phyloP scores from a whole-genome alignment of 345 rosid species.

The Geranium rotundifolium region DNA sequence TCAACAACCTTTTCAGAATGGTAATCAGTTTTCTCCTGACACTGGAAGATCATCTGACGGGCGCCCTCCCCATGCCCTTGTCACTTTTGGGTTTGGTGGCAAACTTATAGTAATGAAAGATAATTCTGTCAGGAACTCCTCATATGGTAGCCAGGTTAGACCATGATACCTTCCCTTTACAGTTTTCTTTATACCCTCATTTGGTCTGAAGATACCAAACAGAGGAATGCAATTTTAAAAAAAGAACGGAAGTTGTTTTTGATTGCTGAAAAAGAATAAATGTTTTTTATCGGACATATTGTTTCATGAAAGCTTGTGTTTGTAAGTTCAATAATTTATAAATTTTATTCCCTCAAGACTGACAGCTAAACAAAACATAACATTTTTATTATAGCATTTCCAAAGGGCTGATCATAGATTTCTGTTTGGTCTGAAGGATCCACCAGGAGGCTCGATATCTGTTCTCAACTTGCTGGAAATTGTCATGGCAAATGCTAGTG shows the following conservation, averaged over 20 bases:
- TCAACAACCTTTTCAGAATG: slow-evolving; percentile 44
- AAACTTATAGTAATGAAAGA: slow-evolving; percentile 76
- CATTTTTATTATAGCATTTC: too few relatives aligned
- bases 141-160: slow-evolving; percentile 72
- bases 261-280: too few relatives aligned
- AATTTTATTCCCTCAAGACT: too few relatives aligned
- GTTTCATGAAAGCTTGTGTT: too few relatives aligned
- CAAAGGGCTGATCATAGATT: slow-evolving; percentile 15
- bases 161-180: not conserved
- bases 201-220: not conserved
- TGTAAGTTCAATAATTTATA: too few relatives aligned
- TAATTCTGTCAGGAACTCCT: slow-evolving; percentile 33
- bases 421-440: slow-evolving; percentile 43
- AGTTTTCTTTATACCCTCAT: slow-evolving; percentile 1
- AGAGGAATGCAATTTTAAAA: too few relatives aligned
- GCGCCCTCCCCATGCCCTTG: slow-evolving; percentile 88
- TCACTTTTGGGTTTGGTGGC: slow-evolving; percentile 94
- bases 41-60: slow-evolving; percentile 72
- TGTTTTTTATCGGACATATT: too few relatives aligned
- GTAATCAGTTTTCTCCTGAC: slow-evolving; percentile 45
- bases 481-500: slow-evolving; percentile 29
- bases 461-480: slow-evolving; percentile 74
- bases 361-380: too few relatives aligned
- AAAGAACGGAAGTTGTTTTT: too few relatives aligned
- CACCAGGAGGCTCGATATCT: slow-evolving; percentile 38